phyloP scores from a whole-genome alignment of 108 stramenopile species.

The Mediolabrus comicus region DNA sequence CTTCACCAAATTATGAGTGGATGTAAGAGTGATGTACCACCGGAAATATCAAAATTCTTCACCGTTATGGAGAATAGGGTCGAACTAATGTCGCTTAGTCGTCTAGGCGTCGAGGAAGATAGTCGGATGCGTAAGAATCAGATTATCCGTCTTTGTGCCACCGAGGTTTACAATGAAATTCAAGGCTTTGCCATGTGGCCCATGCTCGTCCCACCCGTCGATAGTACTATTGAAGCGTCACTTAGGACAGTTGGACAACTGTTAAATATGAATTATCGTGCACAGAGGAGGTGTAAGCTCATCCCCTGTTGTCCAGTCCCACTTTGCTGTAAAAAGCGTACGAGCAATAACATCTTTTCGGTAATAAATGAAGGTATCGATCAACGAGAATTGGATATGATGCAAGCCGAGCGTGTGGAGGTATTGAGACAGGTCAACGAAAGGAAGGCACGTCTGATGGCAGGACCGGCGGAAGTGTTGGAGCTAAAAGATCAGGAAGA shows the following conservation, averaged over 20 bases:
- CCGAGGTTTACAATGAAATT: constrained; percentile 42
- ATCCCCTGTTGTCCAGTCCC: constrained; percentile 34
- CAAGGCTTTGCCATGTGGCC: constrained; percentile 20
- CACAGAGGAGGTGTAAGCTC: constrained; percentile 24
- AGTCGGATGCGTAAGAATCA: constrained; percentile 39
- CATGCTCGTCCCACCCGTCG: constrained; percentile 14
- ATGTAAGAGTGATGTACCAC: constrained; percentile 34
- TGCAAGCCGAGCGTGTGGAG: constrained; percentile 33
- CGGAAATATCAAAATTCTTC: constrained; percentile 34
- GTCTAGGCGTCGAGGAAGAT: constrained; percentile 20
- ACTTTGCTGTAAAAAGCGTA: constrained; percentile 35
- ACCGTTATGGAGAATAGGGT: constrained; percentile 35
- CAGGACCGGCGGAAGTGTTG: constrained; percentile 29
- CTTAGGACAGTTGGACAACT: constrained; percentile 27
- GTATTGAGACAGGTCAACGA: constrained; percentile 27
- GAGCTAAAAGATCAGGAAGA: constrained; percentile 17
- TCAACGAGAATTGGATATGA: constrained; percentile 39
- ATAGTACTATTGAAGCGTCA: constrained; percentile 27
- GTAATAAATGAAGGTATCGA: constrained; percentile 44
- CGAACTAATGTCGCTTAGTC: constrained; percentile 33
- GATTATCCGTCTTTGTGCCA: constrained; percentile 33
- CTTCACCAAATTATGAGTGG: constrained; percentile 31
- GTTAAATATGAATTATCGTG: constrained; percentile 38
- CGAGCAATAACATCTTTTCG: constrained; percentile 29
- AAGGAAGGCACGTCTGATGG: constrained; percentile 21